phyloP scores from a whole-genome alignment of 345 rosid genomes.

The Rhodomyrtus tomentosa region DNA sequence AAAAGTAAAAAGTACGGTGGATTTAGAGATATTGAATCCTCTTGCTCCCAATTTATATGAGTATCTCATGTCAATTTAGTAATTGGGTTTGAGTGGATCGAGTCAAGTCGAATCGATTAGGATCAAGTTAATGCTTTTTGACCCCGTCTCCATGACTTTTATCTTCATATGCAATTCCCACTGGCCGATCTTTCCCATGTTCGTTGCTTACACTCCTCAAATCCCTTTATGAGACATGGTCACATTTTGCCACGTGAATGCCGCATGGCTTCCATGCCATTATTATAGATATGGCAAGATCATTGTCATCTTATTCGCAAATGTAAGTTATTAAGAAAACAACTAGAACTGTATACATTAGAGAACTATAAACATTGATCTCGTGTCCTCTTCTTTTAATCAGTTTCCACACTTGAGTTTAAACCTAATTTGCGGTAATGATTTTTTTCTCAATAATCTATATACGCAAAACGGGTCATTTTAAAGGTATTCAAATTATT shows the following conservation, averaged over 20 bases:
- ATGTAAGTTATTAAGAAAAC: neutral
- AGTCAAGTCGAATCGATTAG: neutral
- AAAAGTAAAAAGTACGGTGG: neutral
- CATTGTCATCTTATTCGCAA: neutral
- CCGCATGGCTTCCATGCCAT: neutral
- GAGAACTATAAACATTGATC: neutral
- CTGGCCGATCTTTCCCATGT: neutral
- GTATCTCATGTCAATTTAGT: neutral
- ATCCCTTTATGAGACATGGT: neutral
- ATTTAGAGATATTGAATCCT: neutral
- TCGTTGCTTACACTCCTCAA: neutral
- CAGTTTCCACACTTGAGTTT: neutral
- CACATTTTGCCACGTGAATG: neutral
- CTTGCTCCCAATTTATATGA: neutral
- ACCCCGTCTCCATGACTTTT: neutral
- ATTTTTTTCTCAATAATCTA: neutral
- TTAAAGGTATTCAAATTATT: neutral
- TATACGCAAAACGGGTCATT: neutral
- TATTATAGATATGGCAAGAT: neutral
- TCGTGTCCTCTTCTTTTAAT: neutral
- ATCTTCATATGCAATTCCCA: neutral
- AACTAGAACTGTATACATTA: neutral
- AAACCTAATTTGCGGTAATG: neutral
- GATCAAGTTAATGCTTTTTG: neutral
- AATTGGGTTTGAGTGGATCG: neutral